These are phyloP conservation scores for Globisporangium cederbergense DNA, from an alignment of 352 stramenopile genomes.

Conservation along the genomic window DNA sequence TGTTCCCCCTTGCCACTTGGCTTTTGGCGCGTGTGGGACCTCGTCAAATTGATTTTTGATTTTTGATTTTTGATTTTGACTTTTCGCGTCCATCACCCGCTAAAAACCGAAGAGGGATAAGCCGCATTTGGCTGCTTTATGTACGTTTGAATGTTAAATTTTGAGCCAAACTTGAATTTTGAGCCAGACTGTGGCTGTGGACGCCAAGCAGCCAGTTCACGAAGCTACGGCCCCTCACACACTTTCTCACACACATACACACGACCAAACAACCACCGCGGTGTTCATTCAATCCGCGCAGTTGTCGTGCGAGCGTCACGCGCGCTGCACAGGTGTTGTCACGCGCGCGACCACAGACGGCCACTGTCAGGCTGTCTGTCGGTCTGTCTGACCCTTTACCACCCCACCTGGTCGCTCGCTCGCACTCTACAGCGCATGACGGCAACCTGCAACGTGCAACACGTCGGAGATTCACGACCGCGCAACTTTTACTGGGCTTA, in stretches of 20 bases:
- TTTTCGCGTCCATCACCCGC: neutral
- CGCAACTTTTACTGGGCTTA: neutral
- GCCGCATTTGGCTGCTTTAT: neutral
- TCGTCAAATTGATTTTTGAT: slow-evolving; percentile 1
- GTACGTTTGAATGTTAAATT: neutral
- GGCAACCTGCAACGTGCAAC: neutral
- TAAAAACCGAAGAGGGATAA: neutral
- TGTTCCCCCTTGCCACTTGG: slow-evolving; percentile 2
- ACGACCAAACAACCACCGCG: neutral
- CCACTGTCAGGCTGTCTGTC: neutral
- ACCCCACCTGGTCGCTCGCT: neutral
- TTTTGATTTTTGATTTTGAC: neutral
- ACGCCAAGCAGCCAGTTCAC: slow-evolving; percentile 9
- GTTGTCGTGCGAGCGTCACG: slow-evolving; percentile 1
- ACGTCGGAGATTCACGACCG: neutral
- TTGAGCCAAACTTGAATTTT: neutral
- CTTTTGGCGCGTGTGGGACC: neutral
- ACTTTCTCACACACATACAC: neutral
- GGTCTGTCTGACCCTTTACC: slow-evolving; percentile 3
- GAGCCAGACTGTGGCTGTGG: neutral
- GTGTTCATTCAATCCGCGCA: slow-evolving; percentile 1
- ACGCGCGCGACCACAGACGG: slow-evolving; percentile 2
- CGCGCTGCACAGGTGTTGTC: neutral
- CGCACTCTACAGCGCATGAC: slow-evolving; percentile 1
- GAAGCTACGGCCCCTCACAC: neutral